Percentiles rank a stretch among this genome's conserved stretches.
Conservation (phyloP, 805 yeast species). For the Zygosaccharomyces pseudorouxii region DNA sequence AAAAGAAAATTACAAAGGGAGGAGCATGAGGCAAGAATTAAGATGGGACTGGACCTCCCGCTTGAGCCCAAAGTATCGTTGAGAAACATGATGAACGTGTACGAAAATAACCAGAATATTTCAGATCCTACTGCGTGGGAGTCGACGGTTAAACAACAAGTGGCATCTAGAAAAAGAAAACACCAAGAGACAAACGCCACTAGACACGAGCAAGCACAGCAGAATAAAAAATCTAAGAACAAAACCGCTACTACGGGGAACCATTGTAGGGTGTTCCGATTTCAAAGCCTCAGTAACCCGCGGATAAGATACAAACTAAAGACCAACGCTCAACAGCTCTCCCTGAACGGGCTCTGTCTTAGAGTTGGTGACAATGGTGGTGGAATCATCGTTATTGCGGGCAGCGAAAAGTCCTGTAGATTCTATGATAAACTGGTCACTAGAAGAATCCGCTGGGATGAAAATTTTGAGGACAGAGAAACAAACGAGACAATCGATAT, state of each 20-base stretch:
- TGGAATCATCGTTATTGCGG: slow-evolving; percentile 68
- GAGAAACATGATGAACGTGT: slow-evolving; percentile 78
- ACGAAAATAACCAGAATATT: slow-evolving; percentile 74
- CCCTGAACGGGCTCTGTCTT: slow-evolving; percentile 59
- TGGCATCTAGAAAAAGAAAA: slow-evolving; percentile 50
- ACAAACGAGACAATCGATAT: slow-evolving; percentile 36
- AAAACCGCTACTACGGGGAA: background rate
- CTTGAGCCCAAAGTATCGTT: slow-evolving; percentile 87
- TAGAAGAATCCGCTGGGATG: slow-evolving; percentile 67
- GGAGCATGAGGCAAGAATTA: slow-evolving; percentile 71
- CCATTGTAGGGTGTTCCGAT: slow-evolving; percentile 49
- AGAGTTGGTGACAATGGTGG: slow-evolving; percentile 40
- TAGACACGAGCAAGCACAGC: slow-evolving; percentile 40
- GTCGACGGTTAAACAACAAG: slow-evolving; percentile 60
- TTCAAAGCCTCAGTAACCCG: slow-evolving; percentile 53
- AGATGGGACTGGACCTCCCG: slow-evolving; percentile 77
- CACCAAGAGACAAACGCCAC: slow-evolving; percentile 61
- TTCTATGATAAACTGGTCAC: slow-evolving; percentile 59
- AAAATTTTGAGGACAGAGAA: slow-evolving; percentile 38
- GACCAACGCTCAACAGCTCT: slow-evolving; percentile 70
- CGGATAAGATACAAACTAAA: slow-evolving; percentile 72
- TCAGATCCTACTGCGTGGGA: slow-evolving; percentile 88
- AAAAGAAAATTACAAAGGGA: slow-evolving; percentile 58
- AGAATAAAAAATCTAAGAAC: slow-evolving; percentile 10
- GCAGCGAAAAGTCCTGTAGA: slow-evolving; percentile 57